Evolutionary conservation across 176 grass and related monocot species (phyloP).

Genomic region (Phragmites australis): DNA sequence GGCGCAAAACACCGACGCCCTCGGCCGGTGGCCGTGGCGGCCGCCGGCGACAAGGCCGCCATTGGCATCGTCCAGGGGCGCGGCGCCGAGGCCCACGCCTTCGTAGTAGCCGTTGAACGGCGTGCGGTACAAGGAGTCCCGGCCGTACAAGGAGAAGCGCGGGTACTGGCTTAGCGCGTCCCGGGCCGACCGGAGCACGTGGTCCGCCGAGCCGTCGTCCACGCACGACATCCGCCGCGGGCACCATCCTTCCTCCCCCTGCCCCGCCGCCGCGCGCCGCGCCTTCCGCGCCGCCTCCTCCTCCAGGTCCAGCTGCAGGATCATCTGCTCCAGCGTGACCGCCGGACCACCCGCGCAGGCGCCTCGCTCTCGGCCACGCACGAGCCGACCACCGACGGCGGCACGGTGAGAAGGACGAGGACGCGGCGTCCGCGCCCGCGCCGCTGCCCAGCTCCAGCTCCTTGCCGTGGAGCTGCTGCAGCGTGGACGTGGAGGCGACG

Average conservation of each 20-base stretch:
- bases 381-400: slow-evolving; percentile 45
- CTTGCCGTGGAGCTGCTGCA: slow-evolving; percentile 48
- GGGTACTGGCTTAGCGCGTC: slow-evolving; percentile 86
- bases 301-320: slow-evolving; percentile 88
- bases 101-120: slow-evolving; percentile 60
- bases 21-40: neutral
- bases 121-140: slow-evolving; percentile 85
- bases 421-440: slow-evolving; percentile 10
- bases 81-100: slow-evolving; percentile 3
- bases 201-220: slow-evolving; percentile 59
- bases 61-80: neutral
- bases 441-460: neutral
- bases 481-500: slow-evolving; percentile 62
- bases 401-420: slow-evolving; percentile 41
- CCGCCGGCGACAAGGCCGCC: neutral
- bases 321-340: slow-evolving; percentile 88
- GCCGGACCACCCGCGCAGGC: slow-evolving; percentile 1
- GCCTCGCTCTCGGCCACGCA: slow-evolving; percentile 53
- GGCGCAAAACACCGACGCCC: slow-evolving; percentile 43
- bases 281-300: slow-evolving; percentile 63
- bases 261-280: neutral
- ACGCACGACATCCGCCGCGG: slow-evolving; percentile 85
- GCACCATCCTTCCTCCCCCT: neutral
- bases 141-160: slow-evolving; percentile 89
- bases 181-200: slow-evolving; percentile 69